Conservation (phyloP, 2,329 filamentous ascomycete species). For the Stachybotrys echinatus region DNA sequence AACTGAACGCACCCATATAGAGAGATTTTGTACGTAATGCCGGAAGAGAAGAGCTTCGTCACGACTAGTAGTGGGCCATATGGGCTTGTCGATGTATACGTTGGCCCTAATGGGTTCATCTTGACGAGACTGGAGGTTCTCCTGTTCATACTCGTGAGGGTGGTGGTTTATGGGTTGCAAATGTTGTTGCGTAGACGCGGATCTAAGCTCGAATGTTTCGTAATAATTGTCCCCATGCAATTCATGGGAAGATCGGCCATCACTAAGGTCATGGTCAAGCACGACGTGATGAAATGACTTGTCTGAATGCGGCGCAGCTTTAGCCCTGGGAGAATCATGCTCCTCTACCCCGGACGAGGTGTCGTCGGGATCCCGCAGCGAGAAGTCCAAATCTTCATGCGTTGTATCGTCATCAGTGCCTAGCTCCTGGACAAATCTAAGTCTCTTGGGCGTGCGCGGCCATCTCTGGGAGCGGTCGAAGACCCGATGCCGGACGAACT, state of each 20-base stretch:
- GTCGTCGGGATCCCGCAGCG: not conserved
- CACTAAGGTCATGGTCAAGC: not conserved
- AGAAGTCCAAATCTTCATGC: not conserved
- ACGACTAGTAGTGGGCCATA: not conserved
- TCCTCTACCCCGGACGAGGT: not conserved
- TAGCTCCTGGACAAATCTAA: not conserved
- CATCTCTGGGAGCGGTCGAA: not conserved
- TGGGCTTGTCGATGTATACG: not conserved
- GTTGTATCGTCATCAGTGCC: not conserved
- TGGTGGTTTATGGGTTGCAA: not conserved
- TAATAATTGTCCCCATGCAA: not conserved
- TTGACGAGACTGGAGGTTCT: not conserved
- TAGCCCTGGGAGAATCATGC: not conserved
- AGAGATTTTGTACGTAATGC: not conserved
- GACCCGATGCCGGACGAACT: not conserved
- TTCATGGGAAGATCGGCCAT: not conserved
- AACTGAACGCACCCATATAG: not conserved
- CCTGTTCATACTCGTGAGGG: not conserved
- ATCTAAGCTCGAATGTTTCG: not conserved
- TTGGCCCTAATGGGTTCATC: not conserved
- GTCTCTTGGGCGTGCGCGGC: not conserved
- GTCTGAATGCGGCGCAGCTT: not conserved
- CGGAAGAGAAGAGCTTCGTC: not conserved
- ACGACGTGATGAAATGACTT: not conserved
- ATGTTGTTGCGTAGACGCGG: not conserved